Evolutionary conservation across 352 stramenopile genomes (phyloP), one percentile per base, ranked within the genome.

Genomic region (Phytophthora syringae): DNA sequence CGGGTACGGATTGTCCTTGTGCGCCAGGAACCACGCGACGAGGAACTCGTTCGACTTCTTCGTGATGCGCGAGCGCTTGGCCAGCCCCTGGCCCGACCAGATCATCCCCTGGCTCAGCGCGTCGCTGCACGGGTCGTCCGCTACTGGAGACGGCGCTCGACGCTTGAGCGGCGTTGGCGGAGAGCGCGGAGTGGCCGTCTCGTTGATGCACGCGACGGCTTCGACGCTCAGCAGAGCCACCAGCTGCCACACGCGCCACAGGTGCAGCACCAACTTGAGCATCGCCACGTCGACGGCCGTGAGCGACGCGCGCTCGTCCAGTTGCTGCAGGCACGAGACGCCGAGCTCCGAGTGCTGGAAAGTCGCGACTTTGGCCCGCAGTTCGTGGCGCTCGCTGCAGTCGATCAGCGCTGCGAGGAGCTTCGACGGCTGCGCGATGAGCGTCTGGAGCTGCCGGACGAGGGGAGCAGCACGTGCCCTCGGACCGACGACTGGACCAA

Each of bases 1-100:
- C 42, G 87, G 87, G 57, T 95, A 95, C 68, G 87, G 87, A 22
- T 94, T 94, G 20, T 80, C 60, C 66, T 94, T 95, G 72, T 95
- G 87, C 24, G 87, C 84, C 16, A 95, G 74, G 52, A 95, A 95
- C 87, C 87, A 95, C 44, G 80, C 87, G 39, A 90, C 77, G 56
- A 95, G 80, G 59, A 95, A 93, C 74, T 94, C 85, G 64, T 94
- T 94, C 65, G 84, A 92, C 52, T 85, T 67, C 48, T 84, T 78
- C 15, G 82, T 84, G 25, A 95, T 76, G 3, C 86, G 80, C 32
- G 75, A 72, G 7, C 84, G 80, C 47, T 88, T 89, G 18, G 60
- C 49, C 43, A 75, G 50, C 11, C 56, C 54, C 0, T 24, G 45
- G 18, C 51, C 49, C 7, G 61, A 65, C 22, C 70, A 54, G 20